Evolutionary conservation across 768 basidiomycete species (phyloP).

Genomic region (Auriscalpium orientale): DNA sequence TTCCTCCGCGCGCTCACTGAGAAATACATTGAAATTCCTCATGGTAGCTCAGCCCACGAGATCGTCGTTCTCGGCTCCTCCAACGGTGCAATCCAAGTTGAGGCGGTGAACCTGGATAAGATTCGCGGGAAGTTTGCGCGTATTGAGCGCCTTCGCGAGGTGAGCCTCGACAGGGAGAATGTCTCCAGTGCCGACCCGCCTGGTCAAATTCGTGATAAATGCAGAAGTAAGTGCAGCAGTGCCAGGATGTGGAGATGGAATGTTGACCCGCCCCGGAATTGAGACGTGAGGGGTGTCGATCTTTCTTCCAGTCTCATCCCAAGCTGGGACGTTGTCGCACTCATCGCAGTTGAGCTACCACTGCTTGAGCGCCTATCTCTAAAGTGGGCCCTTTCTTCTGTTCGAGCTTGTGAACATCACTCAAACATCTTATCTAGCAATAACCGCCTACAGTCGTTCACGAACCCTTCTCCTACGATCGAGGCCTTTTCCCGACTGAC

Average conservation of each 20-base stretch:
- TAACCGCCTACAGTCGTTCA: conserved; percentile 49
- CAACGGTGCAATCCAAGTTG: conserved; percentile 73
- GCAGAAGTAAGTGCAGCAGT: conserved; percentile 51
- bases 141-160: conserved; percentile 62
- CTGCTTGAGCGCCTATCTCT: conserved; percentile 58
- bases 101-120: conserved; percentile 77
- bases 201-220: conserved; percentile 47
- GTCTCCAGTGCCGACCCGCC: conserved; percentile 46
- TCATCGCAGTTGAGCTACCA: conserved; percentile 55
- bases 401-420: background rate
- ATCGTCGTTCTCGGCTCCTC: conserved; percentile 74
- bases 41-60: conserved; percentile 47
- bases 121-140: conserved; percentile 63
- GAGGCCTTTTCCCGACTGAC: conserved; percentile 43
- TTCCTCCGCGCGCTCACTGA: conserved; percentile 68
- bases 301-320: conserved; percentile 69
- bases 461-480: conserved; percentile 23
- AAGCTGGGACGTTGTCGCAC: conserved; percentile 61
- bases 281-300: conserved; percentile 52
- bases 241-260: conserved; percentile 11
- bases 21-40: conserved; percentile 69
- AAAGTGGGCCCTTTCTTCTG: conserved; percentile 50
- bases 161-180: conserved; percentile 67
- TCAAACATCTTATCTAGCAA: conserved; percentile 15
- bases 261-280: background rate